Evolutionary conservation across 192 early-diverging fungal species (phyloP), one percentile per base, ranked within the genome.

Genomic region (Linnemannia elongata): DNA sequence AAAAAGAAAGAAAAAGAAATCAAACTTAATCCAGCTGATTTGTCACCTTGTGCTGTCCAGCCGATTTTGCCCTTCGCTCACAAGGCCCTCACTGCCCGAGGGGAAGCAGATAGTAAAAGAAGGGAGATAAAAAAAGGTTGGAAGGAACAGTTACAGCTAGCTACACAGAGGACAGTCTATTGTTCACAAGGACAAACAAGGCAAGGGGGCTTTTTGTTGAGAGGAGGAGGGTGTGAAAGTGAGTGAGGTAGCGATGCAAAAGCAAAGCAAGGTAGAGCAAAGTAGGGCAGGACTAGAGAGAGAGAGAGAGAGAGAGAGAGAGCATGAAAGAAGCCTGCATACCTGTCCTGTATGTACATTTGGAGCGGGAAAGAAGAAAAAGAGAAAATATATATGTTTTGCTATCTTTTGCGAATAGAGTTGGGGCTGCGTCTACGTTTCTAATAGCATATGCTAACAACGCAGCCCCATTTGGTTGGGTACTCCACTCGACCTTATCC

Each of bases 401-500:
- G 30, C 27, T 60, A 60, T 60, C 24, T 6, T 13, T 30, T 66
- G n/a, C 8, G 54, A 63, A 30, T 63, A 63, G 57, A 63, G 57
- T 63, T 55, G 54, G 54, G 54, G 54, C n/a, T 27, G 6, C 57
- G 9, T 12, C n/a, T 0, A 30, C n/a, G 8, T 7, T 55, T 24
- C 10, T 27, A 30, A n/a, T 63, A 13, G 30, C 60, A 66, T 66
- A 66, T 66, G 60, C 27, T 30, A 66, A 33, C 60, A 66, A 66
- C 60, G 60, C 60, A 66, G 60, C 60, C 60, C 30, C 27, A 66
- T 66, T 66, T 66, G 60, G 60, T 66, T 66, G 60, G 30, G 60
- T 66, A 66, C n/a, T 30, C 27, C 24, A 30, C n/a, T 15, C 13
- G 7, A 13, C 60, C 60, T 66, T 66, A 66, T 66, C 60, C 60